phyloP scores from a whole-genome alignment of 495 filamentous ascomycete species.

The Penicillium taxi region DNA sequence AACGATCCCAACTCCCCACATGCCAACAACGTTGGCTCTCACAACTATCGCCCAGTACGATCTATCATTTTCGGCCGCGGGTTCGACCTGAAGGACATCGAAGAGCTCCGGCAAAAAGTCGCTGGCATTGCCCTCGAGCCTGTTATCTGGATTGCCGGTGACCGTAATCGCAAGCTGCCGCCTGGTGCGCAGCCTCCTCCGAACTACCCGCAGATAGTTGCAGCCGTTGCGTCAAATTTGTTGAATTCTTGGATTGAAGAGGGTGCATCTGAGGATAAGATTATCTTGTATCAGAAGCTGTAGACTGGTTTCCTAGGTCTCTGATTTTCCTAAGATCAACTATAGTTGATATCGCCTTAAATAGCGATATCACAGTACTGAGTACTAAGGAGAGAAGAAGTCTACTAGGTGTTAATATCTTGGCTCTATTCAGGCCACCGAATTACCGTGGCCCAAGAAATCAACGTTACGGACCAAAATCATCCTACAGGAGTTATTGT shows the following conservation, averaged over 20 bases:
- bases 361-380: no score
- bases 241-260: background rate
- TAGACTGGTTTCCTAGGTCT: no score
- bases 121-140: background rate
- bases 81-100: background rate
- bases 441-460: no score
- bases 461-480: no score
- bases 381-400: no score
- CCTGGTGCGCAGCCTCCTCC: conserved; percentile 1
- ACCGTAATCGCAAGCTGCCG: background rate
- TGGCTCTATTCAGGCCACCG: no score
- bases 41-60: background rate
- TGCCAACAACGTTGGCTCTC: conserved; percentile 1
- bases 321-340: no score
- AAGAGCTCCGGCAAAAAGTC: background rate
- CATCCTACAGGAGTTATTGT: no score
- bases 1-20: background rate
- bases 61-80: background rate
- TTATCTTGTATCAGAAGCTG: background rate
- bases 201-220: background rate
- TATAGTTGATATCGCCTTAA: no score
- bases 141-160: background rate
- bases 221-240: background rate
- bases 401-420: no score
- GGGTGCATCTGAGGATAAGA: background rate